These are phyloP conservation scores for Fraxinus pennsylvanica DNA, from an alignment of 257 asterid genomes.

Conservation along the genomic window DNA sequence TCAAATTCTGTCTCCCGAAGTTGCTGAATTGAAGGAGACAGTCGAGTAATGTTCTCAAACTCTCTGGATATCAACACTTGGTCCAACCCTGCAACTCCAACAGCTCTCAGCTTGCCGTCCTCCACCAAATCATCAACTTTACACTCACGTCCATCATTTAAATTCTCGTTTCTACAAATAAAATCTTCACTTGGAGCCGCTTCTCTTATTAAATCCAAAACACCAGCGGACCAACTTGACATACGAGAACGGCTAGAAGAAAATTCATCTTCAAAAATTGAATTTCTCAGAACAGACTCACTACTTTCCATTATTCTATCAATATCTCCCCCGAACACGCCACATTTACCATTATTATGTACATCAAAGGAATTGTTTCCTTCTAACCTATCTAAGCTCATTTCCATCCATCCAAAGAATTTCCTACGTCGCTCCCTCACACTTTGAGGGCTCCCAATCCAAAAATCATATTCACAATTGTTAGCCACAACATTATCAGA, in stretches of 20 bases:
- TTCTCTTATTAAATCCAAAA: constrained; percentile 33
- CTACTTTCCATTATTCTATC: constrained; percentile 49
- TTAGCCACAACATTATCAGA: constrained; percentile 29
- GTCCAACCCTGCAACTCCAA: constrained; percentile 25
- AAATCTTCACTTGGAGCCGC: constrained; percentile 27
- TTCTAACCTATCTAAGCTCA: constrained; percentile 27
- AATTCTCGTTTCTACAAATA: constrained; percentile 25
- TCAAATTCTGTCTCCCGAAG: constrained; percentile 29
- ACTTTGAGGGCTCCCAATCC: constrained; percentile 70
- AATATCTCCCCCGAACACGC: constrained; percentile 23
- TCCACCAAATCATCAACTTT: constrained; percentile 31
- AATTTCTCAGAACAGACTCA: constrained; percentile 57
- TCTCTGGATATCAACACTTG: constrained; percentile 29
- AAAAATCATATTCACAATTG: constrained; percentile 52
- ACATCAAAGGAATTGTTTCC: constrained; percentile 27
- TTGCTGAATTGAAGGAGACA: constrained; percentile 30
- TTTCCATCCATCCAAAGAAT: constrained; percentile 59
- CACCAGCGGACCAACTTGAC: constrained; percentile 49
- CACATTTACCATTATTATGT: constrained; percentile 20
- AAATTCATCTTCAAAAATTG: constrained; percentile 44
- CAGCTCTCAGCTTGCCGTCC: constrained; percentile 28
- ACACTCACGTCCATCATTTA: constrained; percentile 29
- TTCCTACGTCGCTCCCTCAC: constrained; percentile 66
- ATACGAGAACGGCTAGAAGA: constrained; percentile 46
- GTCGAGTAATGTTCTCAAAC: constrained; percentile 23